Percentiles rank a stretch among this genome's conserved stretches.
These are phyloP conservation scores for Chaetothyriales sp. DNA, from an alignment of 2,329 filamentous ascomycete species.

Conservation along the genomic window DNA sequence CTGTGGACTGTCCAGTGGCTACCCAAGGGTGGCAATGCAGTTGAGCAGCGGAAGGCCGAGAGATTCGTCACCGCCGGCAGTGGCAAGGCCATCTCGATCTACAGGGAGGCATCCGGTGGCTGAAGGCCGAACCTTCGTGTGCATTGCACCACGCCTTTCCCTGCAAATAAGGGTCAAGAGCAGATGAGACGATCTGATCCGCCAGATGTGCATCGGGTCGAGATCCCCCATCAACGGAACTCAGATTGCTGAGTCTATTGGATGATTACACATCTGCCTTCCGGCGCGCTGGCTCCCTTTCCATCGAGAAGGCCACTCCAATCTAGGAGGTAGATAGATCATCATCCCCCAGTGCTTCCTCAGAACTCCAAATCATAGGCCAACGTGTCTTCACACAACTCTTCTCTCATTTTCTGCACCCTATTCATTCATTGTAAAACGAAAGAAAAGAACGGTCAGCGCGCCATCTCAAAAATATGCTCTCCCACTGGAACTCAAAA, in stretches of 20 bases:
- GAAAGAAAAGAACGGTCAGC: too few relatives aligned
- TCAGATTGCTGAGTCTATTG: not conserved
- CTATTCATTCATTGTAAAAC: constrained; percentile 17
- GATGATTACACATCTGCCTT: too few relatives aligned
- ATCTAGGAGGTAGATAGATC: too few relatives aligned
- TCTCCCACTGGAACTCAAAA: not conserved
- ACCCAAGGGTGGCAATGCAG: constrained; percentile 45
- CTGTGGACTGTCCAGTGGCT: constrained; percentile 79
- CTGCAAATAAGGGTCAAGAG: not conserved
- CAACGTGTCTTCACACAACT: constrained; percentile 30
- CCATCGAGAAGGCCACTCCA: too few relatives aligned
- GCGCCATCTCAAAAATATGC: not conserved
- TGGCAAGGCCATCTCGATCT: constrained; percentile 64
- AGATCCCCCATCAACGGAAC: not conserved
- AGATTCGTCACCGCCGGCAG: constrained; percentile 71
- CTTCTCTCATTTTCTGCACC: constrained; percentile 27
- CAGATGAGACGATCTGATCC: not conserved
- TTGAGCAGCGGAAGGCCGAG: constrained; percentile 33
- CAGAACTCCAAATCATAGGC: constrained; percentile 31
- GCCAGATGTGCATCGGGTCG: not conserved
- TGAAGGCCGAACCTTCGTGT: constrained; percentile 22
- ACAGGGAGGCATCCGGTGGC: constrained; percentile 65
- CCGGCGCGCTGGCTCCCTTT: too few relatives aligned
- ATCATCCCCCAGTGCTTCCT: too few relatives aligned
- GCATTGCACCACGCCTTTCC: not conserved